Evolutionary conservation across 2,329 filamentous ascomycete species (phyloP), one percentile per base, ranked within the genome.

Genomic region (Fusarium ambrosium): DNA sequence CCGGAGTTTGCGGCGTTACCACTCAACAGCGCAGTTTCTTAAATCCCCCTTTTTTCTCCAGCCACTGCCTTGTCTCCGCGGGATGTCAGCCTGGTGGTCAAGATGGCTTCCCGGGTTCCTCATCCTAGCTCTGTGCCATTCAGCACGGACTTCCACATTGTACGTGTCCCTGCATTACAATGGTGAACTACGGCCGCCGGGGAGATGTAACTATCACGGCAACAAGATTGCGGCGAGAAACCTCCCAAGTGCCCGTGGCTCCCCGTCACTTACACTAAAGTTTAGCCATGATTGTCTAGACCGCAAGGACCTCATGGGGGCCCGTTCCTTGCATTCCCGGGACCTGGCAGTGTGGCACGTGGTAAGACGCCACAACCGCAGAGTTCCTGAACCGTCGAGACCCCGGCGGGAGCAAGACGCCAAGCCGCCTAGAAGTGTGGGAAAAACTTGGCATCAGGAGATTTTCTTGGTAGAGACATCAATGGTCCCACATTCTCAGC

Each of bases 251-350:
- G 11, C 51, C 27, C 51, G 51, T 32, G 27, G 27, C 27, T 32
- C 27, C 11, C n/a, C 9, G 8, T 55, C 29, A 55, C 18, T 55
- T 29, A 20, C n/a, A 20, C 27, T 14, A n/a, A 32, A 55, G 18
- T 20, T 32, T 34, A n/a, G 27, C 27, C 51, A 29, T 7, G 24
- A 53, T 29, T 55, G 51, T 55, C 51, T n/a, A 34, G 51, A 55
- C 27, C 27, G 51, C 51, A 29, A 14, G 27, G 51, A 32, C 51
- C 51, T 55, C 51, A 20, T 32, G 11, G 27, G 27, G 51, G 27
- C n/a, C 51, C 51, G 51, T 55, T 55, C 51, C 51, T 55, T 32
- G 18, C 51, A 55, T 55, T 55, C 51, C 51, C 51, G 51, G 51
- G 18, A 55, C 51, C 51, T 55, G 51, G 51, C 48, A 8, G 48